A percentile compares a stretch with the other conserved stretches of the same genome.
phyloP scores from a whole-genome alignment of 2,329 filamentous ascomycete species.

The Ceratocystiopsis minuta region DNA sequence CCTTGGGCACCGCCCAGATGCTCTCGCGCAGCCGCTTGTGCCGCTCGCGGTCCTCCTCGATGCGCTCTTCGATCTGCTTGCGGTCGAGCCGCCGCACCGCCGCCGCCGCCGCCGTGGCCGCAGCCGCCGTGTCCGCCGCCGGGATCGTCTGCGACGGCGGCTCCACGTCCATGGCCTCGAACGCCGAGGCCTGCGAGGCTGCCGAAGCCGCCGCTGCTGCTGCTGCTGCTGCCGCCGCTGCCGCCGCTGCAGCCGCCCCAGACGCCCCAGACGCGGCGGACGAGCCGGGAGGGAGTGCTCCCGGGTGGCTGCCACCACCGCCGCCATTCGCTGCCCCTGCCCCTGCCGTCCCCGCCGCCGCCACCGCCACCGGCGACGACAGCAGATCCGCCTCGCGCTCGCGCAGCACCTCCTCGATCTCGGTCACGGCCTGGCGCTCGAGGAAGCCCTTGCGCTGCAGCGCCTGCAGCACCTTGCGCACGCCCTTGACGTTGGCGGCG shows the following conservation, averaged over 20 bases:
- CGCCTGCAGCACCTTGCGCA: slow-evolving; percentile 56
- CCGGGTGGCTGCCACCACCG: slow-evolving; percentile 5
- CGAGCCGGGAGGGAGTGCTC: too few relatives aligned
- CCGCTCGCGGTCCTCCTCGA: slow-evolving; percentile 88
- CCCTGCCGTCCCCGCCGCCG: too few relatives aligned
- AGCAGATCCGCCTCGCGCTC: slow-evolving; percentile 52
- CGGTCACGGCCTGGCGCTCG: slow-evolving; percentile 51
- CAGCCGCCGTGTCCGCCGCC: background rate
- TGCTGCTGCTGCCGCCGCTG: background rate
- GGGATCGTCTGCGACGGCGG: slow-evolving; percentile 23
- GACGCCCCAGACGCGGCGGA: background rate
- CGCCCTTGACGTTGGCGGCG: slow-evolving; percentile 84
- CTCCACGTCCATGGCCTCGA: slow-evolving; percentile 20
- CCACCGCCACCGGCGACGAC: slow-evolving; percentile 23
- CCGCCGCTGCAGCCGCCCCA: background rate
- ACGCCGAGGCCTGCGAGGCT: slow-evolving; percentile 6
- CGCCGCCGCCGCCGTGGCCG: background rate
- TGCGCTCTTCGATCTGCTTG: slow-evolving; percentile 81
- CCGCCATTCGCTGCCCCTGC: background rate
- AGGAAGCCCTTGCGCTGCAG: slow-evolving; percentile 57
- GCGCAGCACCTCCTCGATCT: slow-evolving; percentile 70
- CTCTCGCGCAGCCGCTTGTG: slow-evolving; percentile 84
- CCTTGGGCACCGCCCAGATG: slow-evolving; percentile 70
- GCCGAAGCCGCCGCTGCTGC: background rate
- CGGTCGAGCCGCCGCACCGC: slow-evolving; percentile 44